Conservation (phyloP, 306 rosid genomes). For the Castanea crenata region DNA sequence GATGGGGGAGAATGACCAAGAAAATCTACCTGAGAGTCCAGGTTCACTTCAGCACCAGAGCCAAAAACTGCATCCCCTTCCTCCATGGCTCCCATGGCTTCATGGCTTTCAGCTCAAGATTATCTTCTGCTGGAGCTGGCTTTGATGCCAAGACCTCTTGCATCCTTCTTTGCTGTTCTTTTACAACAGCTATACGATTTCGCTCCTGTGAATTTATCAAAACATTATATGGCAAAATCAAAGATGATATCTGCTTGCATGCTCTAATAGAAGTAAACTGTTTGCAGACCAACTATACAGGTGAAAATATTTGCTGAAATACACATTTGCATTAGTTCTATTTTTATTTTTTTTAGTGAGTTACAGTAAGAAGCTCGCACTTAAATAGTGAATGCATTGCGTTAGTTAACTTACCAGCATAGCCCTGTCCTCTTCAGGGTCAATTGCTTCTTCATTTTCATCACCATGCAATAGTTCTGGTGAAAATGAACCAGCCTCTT, state of each 20-base stretch:
- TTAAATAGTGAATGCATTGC: neutral
- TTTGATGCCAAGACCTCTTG: slow-evolving; percentile 79
- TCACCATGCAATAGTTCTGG: slow-evolving; percentile 82
- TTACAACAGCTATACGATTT: slow-evolving; percentile 65
- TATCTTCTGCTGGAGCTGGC: slow-evolving; percentile 79
- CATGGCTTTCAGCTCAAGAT: slow-evolving; percentile 82
- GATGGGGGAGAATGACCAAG: neutral
- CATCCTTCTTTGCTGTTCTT: slow-evolving; percentile 77
- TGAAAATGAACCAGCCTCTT: slow-evolving; percentile 82
- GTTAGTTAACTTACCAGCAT: slow-evolving; percentile 41
- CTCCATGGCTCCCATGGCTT: slow-evolving; percentile 94
- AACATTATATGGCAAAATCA: slow-evolving; percentile 2
- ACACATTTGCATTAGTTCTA: neutral
- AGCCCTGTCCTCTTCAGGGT: slow-evolving; percentile 93
- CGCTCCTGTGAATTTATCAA: slow-evolving; percentile 52
- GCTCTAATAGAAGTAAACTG: neutral
- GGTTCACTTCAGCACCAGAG: slow-evolving; percentile 83
- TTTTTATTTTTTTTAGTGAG: neutral
- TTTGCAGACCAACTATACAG: neutral
- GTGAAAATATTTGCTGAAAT: neutral
- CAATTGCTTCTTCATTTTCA: slow-evolving; percentile 82
- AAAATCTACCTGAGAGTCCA: slow-evolving; percentile 80
- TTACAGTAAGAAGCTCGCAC: slow-evolving; percentile 6
- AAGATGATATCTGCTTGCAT: neutral
- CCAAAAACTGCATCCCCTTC: slow-evolving; percentile 98